Base-by-base conservation (phyloP, 2,329 filamentous ascomycete genomes). In the Colletotrichum musae region DNA sequence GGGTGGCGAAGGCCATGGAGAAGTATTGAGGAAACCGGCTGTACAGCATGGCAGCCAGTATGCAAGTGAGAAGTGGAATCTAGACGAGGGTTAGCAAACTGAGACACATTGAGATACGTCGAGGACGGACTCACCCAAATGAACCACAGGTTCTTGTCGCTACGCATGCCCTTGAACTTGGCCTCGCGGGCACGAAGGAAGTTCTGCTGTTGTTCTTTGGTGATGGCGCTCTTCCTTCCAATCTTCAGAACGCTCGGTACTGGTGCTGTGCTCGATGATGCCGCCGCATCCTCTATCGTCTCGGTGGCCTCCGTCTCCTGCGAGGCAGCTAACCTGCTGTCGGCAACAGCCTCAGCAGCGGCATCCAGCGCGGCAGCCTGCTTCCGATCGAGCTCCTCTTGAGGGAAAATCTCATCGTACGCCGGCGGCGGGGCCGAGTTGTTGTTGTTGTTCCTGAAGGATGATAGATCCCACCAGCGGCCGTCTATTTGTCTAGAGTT, bases 401-500 rank as follows among this genome's bases (percentile, higher is more conserved):
- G 81, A 2, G 92, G 93, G 77, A 90, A 96, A 32, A 96, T 88
- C 56, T 95, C 93, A 61, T 94, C 91, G 72, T 96, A 96, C 0
- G 93, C 88, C 10, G 93, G 93, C 9, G 93, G 93, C 39, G 88
- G 84, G 4, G 85, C 82, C 10, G 88, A 80, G 47, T 81, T 81
- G 21, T 80, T 82, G 16, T 82, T 74, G 47, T 80, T 78, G 59
- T 81, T 80, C 74, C 86, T 84, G 45, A 85, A 81, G 9, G 89
- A 89, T 52, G 91, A 86, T 32, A 91, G 81, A 75, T 92, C 90
- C 88, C 90, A 93, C 91, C 92, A 93, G 69, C 86, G 86, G 73
- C 84, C 84, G 60, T 89, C 86, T 63, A 83, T 77, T 60, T 84
- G 82, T 71, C 85, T 86, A 47, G 78, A 71, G 56, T 79, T 68